phyloP scores from a whole-genome alignment of 148 eudicot genomes.

The Selenicereus undatus region DNA sequence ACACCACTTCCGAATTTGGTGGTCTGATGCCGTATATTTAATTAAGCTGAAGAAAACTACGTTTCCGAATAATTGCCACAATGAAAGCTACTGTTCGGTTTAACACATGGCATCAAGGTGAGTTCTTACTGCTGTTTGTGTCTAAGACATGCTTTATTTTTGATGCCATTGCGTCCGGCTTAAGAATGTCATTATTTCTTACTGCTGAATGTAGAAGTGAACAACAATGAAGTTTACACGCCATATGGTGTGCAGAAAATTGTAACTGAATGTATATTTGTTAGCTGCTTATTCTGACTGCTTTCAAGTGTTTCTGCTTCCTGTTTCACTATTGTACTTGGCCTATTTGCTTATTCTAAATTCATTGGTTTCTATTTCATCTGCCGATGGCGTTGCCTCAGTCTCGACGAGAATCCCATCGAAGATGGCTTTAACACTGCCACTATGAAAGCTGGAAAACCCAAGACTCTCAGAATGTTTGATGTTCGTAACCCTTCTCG shows the following conservation, averaged over 20 bases:
- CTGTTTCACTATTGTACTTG: constrained; percentile 10
- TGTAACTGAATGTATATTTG: background rate
- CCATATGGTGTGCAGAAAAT: background rate
- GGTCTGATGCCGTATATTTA: background rate
- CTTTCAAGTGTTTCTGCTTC: background rate
- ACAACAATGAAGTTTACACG: background rate
- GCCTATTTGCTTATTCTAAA: constrained; percentile 12
- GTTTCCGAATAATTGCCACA: background rate
- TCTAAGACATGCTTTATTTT: background rate
- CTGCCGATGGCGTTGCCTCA: constrained; percentile 58
- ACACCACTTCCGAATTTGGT: background rate
- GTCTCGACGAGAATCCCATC: constrained; percentile 45
- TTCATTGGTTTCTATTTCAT: constrained; percentile 3
- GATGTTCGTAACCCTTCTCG: constrained; percentile 62
- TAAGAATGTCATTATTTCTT: background rate
- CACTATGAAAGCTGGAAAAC: constrained; percentile 44
- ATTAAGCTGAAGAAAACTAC: background rate
- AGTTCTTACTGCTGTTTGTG: background rate
- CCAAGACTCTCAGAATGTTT: constrained; percentile 48
- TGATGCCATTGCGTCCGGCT: background rate
- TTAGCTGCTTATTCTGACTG: no score
- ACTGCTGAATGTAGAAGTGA: background rate
- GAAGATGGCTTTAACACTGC: constrained; percentile 46
- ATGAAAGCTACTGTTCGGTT: background rate
- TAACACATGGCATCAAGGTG: background rate